Conservation (phyloP, 768 basidiomycete genomes). For the Cystobasidiopsis lactophilus region DNA sequence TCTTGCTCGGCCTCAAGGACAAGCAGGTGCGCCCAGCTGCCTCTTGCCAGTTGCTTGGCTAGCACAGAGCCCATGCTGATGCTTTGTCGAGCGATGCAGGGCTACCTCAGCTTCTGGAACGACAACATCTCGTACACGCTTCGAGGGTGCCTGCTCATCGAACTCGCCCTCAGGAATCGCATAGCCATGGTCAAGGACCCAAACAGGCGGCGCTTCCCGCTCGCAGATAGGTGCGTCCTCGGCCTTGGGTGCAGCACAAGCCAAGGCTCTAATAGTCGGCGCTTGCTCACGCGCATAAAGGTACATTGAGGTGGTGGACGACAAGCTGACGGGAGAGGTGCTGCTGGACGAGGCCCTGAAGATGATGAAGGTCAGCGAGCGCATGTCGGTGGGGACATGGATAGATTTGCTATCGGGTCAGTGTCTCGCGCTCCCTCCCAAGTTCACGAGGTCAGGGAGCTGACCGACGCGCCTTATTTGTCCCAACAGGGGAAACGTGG, state of each 20-base stretch:
- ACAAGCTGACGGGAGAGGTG: conserved; percentile 82
- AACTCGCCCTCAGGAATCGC: conserved; percentile 79
- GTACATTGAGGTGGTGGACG: conserved; percentile 74
- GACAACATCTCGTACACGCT: conserved; percentile 98
- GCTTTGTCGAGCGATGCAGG: background rate
- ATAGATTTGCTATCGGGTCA: conserved; percentile 80
- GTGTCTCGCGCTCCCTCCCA: conserved; percentile 23
- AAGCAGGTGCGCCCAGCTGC: conserved; percentile 52
- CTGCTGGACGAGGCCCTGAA: conserved; percentile 83
- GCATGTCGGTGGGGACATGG: conserved; percentile 71
- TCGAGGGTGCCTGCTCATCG: conserved; percentile 91
- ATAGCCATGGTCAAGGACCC: conserved; percentile 79
- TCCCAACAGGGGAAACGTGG: conserved; percentile 74
- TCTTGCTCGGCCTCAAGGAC: conserved; percentile 83
- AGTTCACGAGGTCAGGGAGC: too few relatives aligned
- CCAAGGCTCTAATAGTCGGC: background rate
- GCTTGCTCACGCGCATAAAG: conserved; percentile 1
- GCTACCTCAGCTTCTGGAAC: conserved; percentile 80
- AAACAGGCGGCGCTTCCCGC: conserved; percentile 44
- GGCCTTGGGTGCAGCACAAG: background rate
- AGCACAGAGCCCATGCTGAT: background rate
- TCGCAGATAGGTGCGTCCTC: conserved; percentile 40
- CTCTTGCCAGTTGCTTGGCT: background rate
- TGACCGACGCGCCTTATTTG: background rate
- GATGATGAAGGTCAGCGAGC: conserved; percentile 70